Base-by-base conservation (phyloP, 116 monocot species). In the Posidonia oceanica region DNA sequence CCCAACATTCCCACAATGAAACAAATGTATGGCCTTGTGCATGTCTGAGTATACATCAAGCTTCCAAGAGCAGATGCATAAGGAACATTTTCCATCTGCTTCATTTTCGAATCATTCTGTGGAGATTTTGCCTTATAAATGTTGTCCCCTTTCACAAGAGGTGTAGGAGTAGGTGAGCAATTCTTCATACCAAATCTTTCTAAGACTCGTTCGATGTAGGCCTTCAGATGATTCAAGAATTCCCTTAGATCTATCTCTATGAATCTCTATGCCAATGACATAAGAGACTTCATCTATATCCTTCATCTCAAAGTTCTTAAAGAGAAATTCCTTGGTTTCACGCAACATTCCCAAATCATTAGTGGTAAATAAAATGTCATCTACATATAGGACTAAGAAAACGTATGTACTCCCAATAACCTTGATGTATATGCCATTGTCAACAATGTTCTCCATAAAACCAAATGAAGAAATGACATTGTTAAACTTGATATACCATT, bases 401-500 rank as follows among this genome's bases (percentile, higher is more conserved):
- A 44, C 59, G 40, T 37, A 60, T 39, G 40, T 59, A n/a, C 22
- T 59, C n/a, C 22, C 53, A 53, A 41, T 64, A 21, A 36, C 29
- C 23, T 73, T 63, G 0, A 54, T 21, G 41, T 73, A 54, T 36
- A 64, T 73, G 52, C 63, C 64, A 11, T 64, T 36, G 63, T 73
- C 62, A 52, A 64, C 39, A 59, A 59, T 71, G 7, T 58, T 71
- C 15, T 39, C 13, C 0, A 21, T 18, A 21, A 55, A 71, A 16
- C 41, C 58, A 71, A 62, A 51, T 2, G 7, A 63, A 20, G 14
- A 37, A 36, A 64, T 52, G 7, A 63, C 22, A 63, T 37, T 36
- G 36, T 73, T 64, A 18, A 73, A 64, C 38, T 63, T 73, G 4
- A 64, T 63, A 54, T 64, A 52, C 52, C 51, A 53, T 74, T 74